Base-by-base conservation (phyloP, 2,329 filamentous ascomycete species). In the Chaetomiaceae sp. region DNA sequence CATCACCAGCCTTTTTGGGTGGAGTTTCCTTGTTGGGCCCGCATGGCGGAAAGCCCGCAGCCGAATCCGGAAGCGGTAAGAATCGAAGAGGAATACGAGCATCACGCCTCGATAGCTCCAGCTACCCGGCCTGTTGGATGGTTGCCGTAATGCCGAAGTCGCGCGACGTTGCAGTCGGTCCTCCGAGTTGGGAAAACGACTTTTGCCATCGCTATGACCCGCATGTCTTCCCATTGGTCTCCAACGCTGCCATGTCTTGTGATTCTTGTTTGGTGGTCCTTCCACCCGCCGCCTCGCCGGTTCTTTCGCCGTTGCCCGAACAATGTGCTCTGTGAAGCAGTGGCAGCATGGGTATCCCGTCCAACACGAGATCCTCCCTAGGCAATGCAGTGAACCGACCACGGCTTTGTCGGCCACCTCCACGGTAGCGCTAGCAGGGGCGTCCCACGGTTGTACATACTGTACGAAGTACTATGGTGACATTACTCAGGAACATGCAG, bases 401-500 rank as follows among this genome's bases (percentile, higher is more conserved):
- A 16, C 32, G 21, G 20, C 32, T 29, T 40, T 13, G 13, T 23
- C 11, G 20, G 20, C 25, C 18, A 33, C 25, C 46, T 32, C 18
- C 18, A 14, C 11, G 27, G 14, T 7, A 18, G n/a, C 37, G 29
- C 18, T 33, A 18, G 27, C 14, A n/a, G 14, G 36, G 27, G 9
- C n/a, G n/a, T n/a, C n/a, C n/a, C n/a, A n/a, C n/a, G n/a, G n/a
- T n/a, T n/a, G n/a, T n/a, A 13, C 10, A 11, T 33, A 13, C 10
- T 33, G 14, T 20, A 9, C n/a, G 16, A 9, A 36, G 6, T 20
- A 18, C 3, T 36, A 8, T 14, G n/a, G n/a, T 36, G n/a, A 27
- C 45, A 27, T 38, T 42, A 34, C 47, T 36, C 38, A 36, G 47
- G 47, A 13, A 36, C 38, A 21, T 34, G 38, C 47, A 43, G 27